Conservation (phyloP, 495 filamentous ascomycete genomes). For the Melanomma pulvis-pyrius region DNA sequence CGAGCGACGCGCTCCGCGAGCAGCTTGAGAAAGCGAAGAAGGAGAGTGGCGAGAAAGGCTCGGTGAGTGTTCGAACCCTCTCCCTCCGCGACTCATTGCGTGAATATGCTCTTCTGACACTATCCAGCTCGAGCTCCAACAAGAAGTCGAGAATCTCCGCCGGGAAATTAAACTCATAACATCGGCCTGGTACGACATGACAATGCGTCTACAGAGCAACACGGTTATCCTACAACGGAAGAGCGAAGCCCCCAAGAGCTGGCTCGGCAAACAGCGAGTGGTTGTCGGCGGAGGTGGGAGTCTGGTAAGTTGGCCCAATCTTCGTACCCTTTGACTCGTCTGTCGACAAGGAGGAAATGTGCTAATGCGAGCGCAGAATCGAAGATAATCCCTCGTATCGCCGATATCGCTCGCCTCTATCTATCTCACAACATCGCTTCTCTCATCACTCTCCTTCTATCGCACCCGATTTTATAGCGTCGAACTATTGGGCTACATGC, state of each 20-base stretch:
- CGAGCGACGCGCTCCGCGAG: constrained; percentile 53
- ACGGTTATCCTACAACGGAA: constrained; percentile 75
- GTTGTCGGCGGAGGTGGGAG: constrained; percentile 27
- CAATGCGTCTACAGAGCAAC: constrained; percentile 82
- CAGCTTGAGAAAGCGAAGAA: constrained; percentile 34
- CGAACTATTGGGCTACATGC: background rate
- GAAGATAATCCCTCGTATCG: background rate
- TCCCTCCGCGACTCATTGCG: background rate
- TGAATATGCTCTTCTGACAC: constrained; percentile 6
- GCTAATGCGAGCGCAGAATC: background rate
- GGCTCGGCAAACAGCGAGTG: constrained; percentile 82
- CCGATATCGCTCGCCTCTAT: background rate
- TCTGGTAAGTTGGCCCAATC: background rate
- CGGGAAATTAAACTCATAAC: constrained; percentile 84
- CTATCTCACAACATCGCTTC: background rate
- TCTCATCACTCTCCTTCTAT: background rate
- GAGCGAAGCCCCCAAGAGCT: constrained; percentile 79
- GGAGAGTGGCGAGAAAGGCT: constrained; percentile 27
- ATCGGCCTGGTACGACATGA: constrained; percentile 90
- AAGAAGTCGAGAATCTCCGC: constrained; percentile 35
- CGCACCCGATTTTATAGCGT: background rate
- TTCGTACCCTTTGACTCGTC: background rate
- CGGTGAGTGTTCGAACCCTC: constrained; percentile 23
- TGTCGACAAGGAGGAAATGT: background rate
- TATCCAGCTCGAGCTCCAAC: constrained; percentile 28